Evolutionary conservation across 495 filamentous ascomycete genomes (phyloP), one percentile per base, ranked within the genome.

Genomic region (Schizothecium vesticola): DNA sequence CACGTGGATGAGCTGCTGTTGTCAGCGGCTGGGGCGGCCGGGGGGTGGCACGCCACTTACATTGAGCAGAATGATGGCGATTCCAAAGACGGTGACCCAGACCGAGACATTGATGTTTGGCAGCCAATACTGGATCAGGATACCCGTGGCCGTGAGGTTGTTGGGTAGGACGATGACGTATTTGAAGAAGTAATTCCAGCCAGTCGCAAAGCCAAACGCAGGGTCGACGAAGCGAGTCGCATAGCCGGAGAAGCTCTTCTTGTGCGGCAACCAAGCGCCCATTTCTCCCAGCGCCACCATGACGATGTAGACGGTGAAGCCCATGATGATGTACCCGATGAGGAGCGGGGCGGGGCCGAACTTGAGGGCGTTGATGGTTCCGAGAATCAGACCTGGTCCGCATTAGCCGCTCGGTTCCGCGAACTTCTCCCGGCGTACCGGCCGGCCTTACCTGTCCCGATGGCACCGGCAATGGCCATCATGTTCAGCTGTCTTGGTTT

Each of bases 391-490:
- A 67, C 72, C 64, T 29, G 3, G 43, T 2, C 21, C 23, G 24
- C 21, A n/a, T 56, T 51, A 51, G 61, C 12, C 22, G 36, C 26
- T 25, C 24, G 36, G 21, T 56, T 21, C 51, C 51, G 10, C 51
- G 13, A 56, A 56, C 8, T 2, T 21, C 3, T 8, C 3, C 51
- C 13, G 13, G 26, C 2, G 21, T 56, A 16, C 51, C 51, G 51
- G 26, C 26, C 51, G 51, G 51, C 3, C 3, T 65, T 65, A 72
- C 73, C 90, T 33, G 90, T 92, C 69, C 91, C 92, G 69, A 96
- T 91, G 12, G 92, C 92, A 59, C 91, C 90, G 28, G 92, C 92
- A 71, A 96, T 92, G 4, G 92, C 92, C 84, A 96, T 94, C 87
- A 78, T 78, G 66, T 78, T 79, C 56, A 79, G 67, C 33, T 79